A percentile compares a stretch with the other conserved stretches of the same genome.
These are phyloP conservation scores for Peronospora destructor DNA, from an alignment of 352 stramenopile species.

Conservation along the genomic window DNA sequence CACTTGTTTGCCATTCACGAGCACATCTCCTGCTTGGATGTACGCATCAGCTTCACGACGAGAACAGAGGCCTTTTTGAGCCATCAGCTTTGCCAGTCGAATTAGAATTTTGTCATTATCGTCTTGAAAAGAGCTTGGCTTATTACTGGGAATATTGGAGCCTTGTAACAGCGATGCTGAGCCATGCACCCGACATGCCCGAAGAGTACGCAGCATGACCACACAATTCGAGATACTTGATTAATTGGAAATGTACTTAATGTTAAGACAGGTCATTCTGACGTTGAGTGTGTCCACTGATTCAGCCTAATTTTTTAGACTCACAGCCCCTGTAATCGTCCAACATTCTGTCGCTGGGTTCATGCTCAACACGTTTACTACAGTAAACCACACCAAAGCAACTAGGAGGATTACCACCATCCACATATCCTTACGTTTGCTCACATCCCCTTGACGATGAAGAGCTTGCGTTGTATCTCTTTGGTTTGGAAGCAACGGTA, in stretches of 20 bases:
- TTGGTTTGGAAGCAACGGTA: conserved; percentile 43
- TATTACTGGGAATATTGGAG: background rate
- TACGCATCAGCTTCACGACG: conserved; percentile 74
- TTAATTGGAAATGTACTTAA: conserved; percentile 9
- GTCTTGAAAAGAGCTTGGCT: conserved; percentile 5
- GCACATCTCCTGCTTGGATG: conserved; percentile 65
- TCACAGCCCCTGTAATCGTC: conserved; percentile 55
- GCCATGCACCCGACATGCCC: conserved; percentile 14
- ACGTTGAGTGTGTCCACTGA: conserved; percentile 11
- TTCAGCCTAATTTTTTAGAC: background rate
- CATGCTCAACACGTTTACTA: conserved; percentile 53
- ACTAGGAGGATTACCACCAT: conserved; percentile 34
- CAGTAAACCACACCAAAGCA: conserved; percentile 37
- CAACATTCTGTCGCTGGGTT: conserved; percentile 53
- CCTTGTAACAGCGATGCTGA: conserved; percentile 16
- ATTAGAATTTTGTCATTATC: conserved; percentile 29
- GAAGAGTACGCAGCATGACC: conserved; percentile 25
- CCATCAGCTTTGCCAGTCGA: conserved; percentile 77
- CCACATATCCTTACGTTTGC: conserved; percentile 29
- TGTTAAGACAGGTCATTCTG: conserved; percentile 8
- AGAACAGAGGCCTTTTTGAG: conserved; percentile 67
- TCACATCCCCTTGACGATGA: conserved; percentile 32
- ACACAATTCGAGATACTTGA: conserved; percentile 9
- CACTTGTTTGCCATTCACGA: conserved; percentile 64
- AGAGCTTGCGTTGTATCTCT: conserved; percentile 34